These are phyloP conservation scores for Vickermania spadyakhi DNA, from an alignment of 208 protist genomes.

Conservation along the genomic window DNA sequence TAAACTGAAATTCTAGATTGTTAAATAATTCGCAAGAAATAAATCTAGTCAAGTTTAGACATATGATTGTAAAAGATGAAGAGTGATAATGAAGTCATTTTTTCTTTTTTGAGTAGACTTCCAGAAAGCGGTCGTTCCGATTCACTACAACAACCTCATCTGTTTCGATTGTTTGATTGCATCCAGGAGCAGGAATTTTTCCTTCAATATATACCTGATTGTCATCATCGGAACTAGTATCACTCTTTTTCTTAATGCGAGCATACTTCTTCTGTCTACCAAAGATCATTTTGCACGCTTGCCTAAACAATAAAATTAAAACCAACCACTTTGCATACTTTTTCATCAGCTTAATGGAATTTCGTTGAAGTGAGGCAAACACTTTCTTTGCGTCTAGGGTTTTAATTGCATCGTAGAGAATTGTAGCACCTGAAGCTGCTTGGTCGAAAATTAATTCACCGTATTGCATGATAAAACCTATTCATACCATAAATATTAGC, in stretches of 20 bases:
- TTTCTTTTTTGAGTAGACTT: constrained; percentile 49
- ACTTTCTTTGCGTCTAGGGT: background rate
- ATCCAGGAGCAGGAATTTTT: background rate
- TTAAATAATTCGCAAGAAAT: background rate
- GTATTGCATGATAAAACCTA: background rate
- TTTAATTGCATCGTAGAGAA: background rate
- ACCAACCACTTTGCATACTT: background rate
- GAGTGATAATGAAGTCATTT: constrained; percentile 3
- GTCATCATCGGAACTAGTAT: background rate
- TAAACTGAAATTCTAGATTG: background rate
- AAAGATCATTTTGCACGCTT: background rate
- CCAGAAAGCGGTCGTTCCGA: constrained; percentile 42
- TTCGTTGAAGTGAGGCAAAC: background rate
- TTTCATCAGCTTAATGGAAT: background rate
- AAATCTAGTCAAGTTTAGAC: background rate
- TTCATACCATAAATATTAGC: background rate
- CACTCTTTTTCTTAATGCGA: background rate
- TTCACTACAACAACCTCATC: constrained; percentile 51
- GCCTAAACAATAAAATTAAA: background rate
- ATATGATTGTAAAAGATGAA: background rate
- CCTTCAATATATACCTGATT: background rate
- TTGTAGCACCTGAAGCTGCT: background rate
- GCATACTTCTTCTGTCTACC: background rate
- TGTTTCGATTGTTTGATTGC: constrained; percentile 29
- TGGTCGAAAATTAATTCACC: background rate